Base-by-base conservation (phyloP, 2,329 filamentous ascomycete genomes). In the Macrophomina tecta region DNA sequence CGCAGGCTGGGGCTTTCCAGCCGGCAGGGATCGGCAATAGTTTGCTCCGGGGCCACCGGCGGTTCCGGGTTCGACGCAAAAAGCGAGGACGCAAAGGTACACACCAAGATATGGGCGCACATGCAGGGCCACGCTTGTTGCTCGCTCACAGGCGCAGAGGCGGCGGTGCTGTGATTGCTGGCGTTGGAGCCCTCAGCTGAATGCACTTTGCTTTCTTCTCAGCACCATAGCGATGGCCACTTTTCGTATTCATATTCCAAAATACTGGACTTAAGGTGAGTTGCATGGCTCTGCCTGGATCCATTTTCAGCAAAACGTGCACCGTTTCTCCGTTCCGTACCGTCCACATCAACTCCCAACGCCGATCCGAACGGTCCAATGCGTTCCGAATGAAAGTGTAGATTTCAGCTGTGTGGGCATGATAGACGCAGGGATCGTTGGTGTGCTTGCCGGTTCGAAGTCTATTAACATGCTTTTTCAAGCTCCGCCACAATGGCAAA, bases 221-320 rank as follows among this genome's bases (percentile, higher is more conserved):
- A 1, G 73, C 75, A 55, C 78, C 75, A 68, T 79, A 78, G 52
- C 74, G 73, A 1, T 76, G 70, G 34, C 58, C 58, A 42, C 49
- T 63, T 63, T 16, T 49, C 58, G 28, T 34, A 64, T 46, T 38
- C 23, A 34, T 63, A 67, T 69, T 78, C 73, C 12, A 77, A 69
- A 68, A 78, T 74, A 46, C 73, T 75, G 12, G 75, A 76, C 42
- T 75, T 73, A 58, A 78, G 72, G n/a, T 76, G 78, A 9, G 76
- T 75, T 18, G 70, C 73, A 58, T 30, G 64, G 55, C 53, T 65
- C 67, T 64, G 61, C 18, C 61, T 64, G 12, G 9, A 12, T 5
- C 5, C 16, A 5, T 51, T 7, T 28, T 12, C 8, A 30, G 18
- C 18, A 38, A 8, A 8, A 11, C 9, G 16, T 36, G 30, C 12